Evolutionary conservation across 805 yeast species (phyloP).

Genomic region (Suhomyces tanzawaensis): DNA sequence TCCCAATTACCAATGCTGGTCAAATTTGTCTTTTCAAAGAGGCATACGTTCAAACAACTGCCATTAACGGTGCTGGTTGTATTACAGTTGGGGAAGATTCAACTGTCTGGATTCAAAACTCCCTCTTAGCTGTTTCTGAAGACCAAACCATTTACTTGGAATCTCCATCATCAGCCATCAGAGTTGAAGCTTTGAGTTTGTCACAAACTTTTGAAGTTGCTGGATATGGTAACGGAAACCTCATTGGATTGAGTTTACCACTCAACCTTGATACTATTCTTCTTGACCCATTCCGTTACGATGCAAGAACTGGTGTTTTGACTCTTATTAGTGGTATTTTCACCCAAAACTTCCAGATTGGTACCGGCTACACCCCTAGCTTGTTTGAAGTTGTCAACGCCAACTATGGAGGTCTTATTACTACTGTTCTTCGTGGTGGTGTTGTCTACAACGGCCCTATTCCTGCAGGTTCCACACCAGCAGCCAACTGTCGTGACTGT

Average conservation of each 20-base stretch:
- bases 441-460: constrained; percentile 11
- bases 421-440: constrained; percentile 7
- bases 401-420: constrained; percentile 6
- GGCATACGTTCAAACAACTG: constrained; percentile 20
- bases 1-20: constrained; percentile 4
- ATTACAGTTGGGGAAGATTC: constrained; percentile 16
- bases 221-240: constrained; percentile 29
- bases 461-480: constrained; percentile 8
- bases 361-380: constrained; percentile 8
- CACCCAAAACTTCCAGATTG: constrained; percentile 10
- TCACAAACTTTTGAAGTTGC: constrained; percentile 21
- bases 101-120: constrained; percentile 9
- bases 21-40: neutral
- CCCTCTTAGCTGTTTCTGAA: constrained; percentile 5
- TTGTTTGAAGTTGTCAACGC: constrained; percentile 5
- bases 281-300: constrained; percentile 3
- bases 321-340: constrained; percentile 10
- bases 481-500: constrained; percentile 7
- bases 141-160: constrained; percentile 13
- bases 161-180: constrained; percentile 7
- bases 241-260: constrained; percentile 20
- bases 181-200: constrained; percentile 17
- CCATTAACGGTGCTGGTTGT: constrained; percentile 29
- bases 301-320: constrained; percentile 20
- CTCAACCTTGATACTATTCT: constrained; percentile 4